These are phyloP conservation scores for Fusarium sp. DNA, from an alignment of 2,329 filamentous ascomycete species.

Conservation along the genomic window DNA sequence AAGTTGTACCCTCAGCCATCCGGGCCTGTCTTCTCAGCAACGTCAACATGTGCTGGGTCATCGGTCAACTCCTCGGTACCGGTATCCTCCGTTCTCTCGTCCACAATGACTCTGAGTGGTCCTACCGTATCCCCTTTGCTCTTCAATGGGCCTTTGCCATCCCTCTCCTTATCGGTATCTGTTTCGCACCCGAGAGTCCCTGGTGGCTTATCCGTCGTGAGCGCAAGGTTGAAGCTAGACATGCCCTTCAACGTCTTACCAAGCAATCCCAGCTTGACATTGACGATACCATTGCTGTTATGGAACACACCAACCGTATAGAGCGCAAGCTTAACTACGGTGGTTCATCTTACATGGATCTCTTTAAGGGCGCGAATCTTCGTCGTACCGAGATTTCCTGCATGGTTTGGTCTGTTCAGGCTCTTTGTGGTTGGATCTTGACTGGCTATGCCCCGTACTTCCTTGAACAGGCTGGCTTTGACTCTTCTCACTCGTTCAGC, in stretches of 20 bases:
- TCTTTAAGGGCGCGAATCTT: conserved; percentile 39
- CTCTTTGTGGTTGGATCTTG: conserved; percentile 36
- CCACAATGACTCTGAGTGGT: conserved; percentile 44
- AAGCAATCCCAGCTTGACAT: conserved; percentile 46
- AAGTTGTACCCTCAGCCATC: conserved; percentile 48
- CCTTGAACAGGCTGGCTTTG: conserved; percentile 55
- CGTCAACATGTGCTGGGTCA: conserved; percentile 56
- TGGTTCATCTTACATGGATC: conserved; percentile 38
- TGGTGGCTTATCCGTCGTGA: conserved; percentile 54
- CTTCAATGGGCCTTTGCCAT: conserved; percentile 56
- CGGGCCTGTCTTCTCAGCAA: conserved; percentile 52
- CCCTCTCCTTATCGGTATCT: conserved; percentile 49
- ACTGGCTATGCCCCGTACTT: conserved; percentile 51
- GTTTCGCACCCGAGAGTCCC: conserved; percentile 55
- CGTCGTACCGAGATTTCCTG: conserved; percentile 46
- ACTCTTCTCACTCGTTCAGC: conserved; percentile 51
- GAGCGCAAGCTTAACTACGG: conserved; percentile 54
- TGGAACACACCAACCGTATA: conserved; percentile 55
- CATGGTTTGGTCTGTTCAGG: conserved; percentile 42
- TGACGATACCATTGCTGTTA: conserved; percentile 57
- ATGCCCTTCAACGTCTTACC: conserved; percentile 47
- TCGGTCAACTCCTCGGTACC: conserved; percentile 53
- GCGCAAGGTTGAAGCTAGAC: conserved; percentile 47
- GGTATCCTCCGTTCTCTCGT: conserved; percentile 51
- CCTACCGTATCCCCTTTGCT: conserved; percentile 50